Conservation (phyloP, 2,329 filamentous ascomycete species). For the Fusarium anthophilum region DNA sequence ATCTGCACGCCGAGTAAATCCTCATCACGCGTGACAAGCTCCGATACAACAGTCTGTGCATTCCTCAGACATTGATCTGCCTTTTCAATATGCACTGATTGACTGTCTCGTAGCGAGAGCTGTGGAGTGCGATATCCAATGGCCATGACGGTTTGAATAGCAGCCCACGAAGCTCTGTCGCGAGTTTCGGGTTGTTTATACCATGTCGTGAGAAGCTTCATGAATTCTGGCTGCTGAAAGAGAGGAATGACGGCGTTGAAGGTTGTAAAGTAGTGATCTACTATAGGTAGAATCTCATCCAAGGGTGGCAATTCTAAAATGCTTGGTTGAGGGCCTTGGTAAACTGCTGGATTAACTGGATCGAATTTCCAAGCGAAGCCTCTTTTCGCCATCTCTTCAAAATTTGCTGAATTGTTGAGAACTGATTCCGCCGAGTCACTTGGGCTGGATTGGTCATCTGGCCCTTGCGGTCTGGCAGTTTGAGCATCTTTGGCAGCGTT, state of each 20-base stretch:
- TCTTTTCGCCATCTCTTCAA: background rate
- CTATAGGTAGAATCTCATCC: constrained; percentile 47
- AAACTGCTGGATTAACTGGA: constrained; percentile 31
- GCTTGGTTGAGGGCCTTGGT: constrained; percentile 25
- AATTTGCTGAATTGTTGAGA: background rate
- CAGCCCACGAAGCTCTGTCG: constrained; percentile 47
- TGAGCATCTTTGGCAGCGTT: constrained; percentile 31
- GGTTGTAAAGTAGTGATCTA: constrained; percentile 50
- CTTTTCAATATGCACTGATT: constrained; percentile 29
- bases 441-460: constrained; percentile 13
- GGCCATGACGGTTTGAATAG: constrained; percentile 52
- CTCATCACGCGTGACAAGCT: constrained; percentile 50
- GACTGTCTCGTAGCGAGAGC: constrained; percentile 26
- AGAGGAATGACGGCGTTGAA: constrained; percentile 51
- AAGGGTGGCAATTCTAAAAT: constrained; percentile 45
- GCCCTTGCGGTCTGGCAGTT: background rate
- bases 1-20: constrained; percentile 53
- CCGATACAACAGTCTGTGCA: constrained; percentile 51
- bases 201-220: constrained; percentile 48
- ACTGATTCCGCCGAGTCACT: background rate
- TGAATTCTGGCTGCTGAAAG: constrained; percentile 50
- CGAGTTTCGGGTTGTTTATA: constrained; percentile 41
- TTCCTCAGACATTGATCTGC: constrained; percentile 49
- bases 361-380: constrained; percentile 33
- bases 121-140: constrained; percentile 46